phyloP scores from a whole-genome alignment of 352 stramenopile genomes.

The Phytophthora idaei region DNA sequence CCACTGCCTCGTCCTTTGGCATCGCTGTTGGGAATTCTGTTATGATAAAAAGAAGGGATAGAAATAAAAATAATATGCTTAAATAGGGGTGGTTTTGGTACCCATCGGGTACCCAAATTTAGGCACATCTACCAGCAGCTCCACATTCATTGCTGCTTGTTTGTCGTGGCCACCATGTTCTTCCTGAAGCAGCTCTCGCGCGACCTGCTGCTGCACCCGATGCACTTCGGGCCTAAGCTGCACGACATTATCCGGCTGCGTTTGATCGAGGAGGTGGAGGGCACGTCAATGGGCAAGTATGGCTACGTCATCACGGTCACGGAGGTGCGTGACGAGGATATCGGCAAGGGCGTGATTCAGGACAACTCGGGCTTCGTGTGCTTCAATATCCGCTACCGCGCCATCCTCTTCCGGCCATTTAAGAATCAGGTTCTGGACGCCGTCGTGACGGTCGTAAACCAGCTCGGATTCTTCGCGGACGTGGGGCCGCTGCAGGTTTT shows the following conservation, averaged over 20 bases:
- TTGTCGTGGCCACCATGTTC: slow-evolving; percentile 56
- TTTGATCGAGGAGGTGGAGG: slow-evolving; percentile 97
- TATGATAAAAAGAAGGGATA: too few relatives aligned
- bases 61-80: too few relatives aligned
- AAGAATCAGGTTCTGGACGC: slow-evolving; percentile 98
- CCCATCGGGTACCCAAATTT: too few relatives aligned
- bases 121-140: not conserved
- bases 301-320: slow-evolving; percentile 98
- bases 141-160: not conserved
- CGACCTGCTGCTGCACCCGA: slow-evolving; percentile 95
- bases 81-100: too few relatives aligned
- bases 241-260: slow-evolving; percentile 95
- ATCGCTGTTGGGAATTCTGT: slow-evolving; percentile 15
- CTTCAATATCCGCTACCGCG: slow-evolving; percentile 96
- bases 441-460: slow-evolving; percentile 96
- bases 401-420: slow-evolving; percentile 96
- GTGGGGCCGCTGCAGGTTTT: slow-evolving; percentile 97
- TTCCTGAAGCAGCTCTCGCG: slow-evolving; percentile 89
- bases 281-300: slow-evolving; percentile 95
- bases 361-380: slow-evolving; percentile 97
- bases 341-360: slow-evolving; percentile 97
- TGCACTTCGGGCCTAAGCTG: slow-evolving; percentile 96
- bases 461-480: slow-evolving; percentile 97
- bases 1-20: slow-evolving; percentile 32
- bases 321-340: slow-evolving; percentile 96